These are phyloP conservation scores for Iris pallida DNA, from an alignment of 116 monocot genomes.

Conservation along the genomic window DNA sequence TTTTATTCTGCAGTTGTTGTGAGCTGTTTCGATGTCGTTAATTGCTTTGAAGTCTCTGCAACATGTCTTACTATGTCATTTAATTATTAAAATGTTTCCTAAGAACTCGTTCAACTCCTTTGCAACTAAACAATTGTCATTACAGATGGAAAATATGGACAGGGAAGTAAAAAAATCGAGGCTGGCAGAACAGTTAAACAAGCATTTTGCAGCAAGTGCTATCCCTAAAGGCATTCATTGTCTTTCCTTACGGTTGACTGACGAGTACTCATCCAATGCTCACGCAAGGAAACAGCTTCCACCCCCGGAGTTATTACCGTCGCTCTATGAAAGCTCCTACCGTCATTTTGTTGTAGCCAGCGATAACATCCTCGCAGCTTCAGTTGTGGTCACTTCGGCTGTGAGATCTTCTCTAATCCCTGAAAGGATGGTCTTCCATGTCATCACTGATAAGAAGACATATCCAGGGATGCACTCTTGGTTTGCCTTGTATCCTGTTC, in stretches of 20 bases:
- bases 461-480: slow-evolving; percentile 94
- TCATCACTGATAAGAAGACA: slow-evolving; percentile 89
- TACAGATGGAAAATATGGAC: slow-evolving; percentile 74
- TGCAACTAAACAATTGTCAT: neutral
- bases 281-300: slow-evolving; percentile 77
- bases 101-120: too few species aligned
- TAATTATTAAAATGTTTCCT: too few species aligned
- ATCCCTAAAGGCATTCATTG: slow-evolving; percentile 94
- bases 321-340: slow-evolving; percentile 61
- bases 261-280: slow-evolving; percentile 93
- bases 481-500: slow-evolving; percentile 71
- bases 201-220: slow-evolving; percentile 80
- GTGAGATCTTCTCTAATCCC: slow-evolving; percentile 53
- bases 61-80: too few species aligned
- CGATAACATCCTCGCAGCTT: slow-evolving; percentile 85
- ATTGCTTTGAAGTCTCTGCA: too few species aligned
- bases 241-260: slow-evolving; percentile 70
- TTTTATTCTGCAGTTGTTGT: too few species aligned
- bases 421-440: slow-evolving; percentile 73
- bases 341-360: slow-evolving; percentile 68
- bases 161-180: slow-evolving; percentile 58
- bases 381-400: slow-evolving; percentile 66
- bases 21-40: too few species aligned
- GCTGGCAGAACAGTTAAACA: slow-evolving; percentile 72
- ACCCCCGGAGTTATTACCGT: slow-evolving; percentile 60